Evolutionary conservation across 208 protist genomes (phyloP), one percentile per base, ranked within the genome.

Genomic region (Trypanosoma rangeli): DNA sequence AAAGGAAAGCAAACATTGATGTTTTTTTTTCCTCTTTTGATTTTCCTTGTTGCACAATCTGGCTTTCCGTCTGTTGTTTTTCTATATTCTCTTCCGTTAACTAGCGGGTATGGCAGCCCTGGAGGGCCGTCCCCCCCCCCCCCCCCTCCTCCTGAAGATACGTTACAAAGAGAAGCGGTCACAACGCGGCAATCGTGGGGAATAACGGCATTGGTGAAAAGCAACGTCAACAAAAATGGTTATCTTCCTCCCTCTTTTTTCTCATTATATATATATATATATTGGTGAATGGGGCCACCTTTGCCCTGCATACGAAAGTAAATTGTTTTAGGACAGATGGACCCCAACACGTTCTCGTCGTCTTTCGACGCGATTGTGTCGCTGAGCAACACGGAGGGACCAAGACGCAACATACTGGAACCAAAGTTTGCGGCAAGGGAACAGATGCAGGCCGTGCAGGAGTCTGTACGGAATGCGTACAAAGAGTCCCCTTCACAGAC

Each of bases 401-500:
- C 90, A 0, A 33, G 80, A 33, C 73, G 71, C 10, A 95, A 95
- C 70, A 75, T 95, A 24, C 84, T 88, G 39, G 85, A 88, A 64
- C 87, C 87, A 8, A 93, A 94, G 62, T 89, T 85, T 31, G 76
- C 75, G 64, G 90, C 90, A 3, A 80, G 84, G n/a, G 37, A 63
- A 49, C 82, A 93, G 56, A 82, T 87, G 70, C 58, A 81, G 62
- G 48, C 50, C 52, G 69, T 95, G 44, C 64, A 78, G n/a, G 76
- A 89, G 22, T 85, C 87, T 18, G 48, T 95, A 10, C 54, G 56
- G 8, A 90, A 92, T 28, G 71, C 81, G 20, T 90, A 93, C 77
- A 72, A 59, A n/a, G 70, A 81, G 12, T 31, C 44, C 16, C 50
- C 65, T 63, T 70, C 59, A 53, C 59, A 73, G 26, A 13, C 54